Evolutionary conservation across 768 basidiomycete genomes (phyloP).

Genomic region (Leccinum subgranulosum): DNA sequence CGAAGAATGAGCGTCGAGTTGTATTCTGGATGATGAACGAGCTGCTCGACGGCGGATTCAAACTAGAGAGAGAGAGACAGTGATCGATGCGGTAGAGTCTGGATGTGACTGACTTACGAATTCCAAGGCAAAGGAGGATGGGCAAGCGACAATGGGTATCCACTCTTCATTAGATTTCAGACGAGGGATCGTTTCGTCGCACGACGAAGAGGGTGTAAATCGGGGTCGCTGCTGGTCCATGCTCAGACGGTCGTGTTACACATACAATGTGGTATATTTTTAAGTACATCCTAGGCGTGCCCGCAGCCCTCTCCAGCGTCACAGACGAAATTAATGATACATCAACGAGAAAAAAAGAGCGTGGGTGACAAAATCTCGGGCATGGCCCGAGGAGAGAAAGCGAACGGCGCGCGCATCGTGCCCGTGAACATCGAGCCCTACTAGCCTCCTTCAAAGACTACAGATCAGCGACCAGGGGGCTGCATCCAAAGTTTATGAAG

Average conservation of each 20-base stretch:
- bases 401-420: constrained; percentile 6
- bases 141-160: constrained; percentile 39
- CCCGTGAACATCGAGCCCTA: background rate
- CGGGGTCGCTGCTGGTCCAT: constrained; percentile 13
- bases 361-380: constrained; percentile 17
- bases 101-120: constrained; percentile 33
- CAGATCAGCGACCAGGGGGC: constrained; percentile 7
- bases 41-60: constrained; percentile 61
- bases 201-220: constrained; percentile 22
- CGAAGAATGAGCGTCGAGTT: constrained; percentile 89
- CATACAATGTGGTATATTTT: constrained; percentile 9
- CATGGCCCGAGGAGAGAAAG: constrained; percentile 16
- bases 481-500: constrained; percentile 27
- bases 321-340: constrained; percentile 14
- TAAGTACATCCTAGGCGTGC: constrained; percentile 16
- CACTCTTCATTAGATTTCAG: constrained; percentile 14
- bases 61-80: constrained; percentile 48
- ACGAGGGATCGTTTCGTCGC: background rate
- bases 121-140: constrained; percentile 40
- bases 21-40: constrained; percentile 88
- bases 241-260: background rate
- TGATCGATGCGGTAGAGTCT: background rate
- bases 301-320: background rate
- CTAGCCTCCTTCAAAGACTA: constrained; percentile 4
- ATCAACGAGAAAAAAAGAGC: constrained; percentile 25